Conservation (phyloP, 352 stramenopile genomes). For the Globisporangium abappressorium region DNA sequence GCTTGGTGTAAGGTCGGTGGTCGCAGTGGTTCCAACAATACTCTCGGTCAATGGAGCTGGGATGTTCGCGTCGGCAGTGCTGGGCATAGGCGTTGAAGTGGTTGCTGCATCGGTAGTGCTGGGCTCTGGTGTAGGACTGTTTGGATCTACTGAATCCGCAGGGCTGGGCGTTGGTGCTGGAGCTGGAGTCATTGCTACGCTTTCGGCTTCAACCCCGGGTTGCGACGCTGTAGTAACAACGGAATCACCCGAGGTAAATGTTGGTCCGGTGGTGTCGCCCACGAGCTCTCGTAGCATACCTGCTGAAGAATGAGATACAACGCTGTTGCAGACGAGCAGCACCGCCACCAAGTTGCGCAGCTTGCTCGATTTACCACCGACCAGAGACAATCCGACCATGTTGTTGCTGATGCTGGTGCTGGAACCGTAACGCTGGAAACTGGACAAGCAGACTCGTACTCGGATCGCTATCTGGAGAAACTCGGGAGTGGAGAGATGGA, state of each 20-base stretch:
- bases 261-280: not conserved
- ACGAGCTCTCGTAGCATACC: not conserved
- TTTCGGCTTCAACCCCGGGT: not conserved
- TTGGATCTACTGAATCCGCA: not conserved
- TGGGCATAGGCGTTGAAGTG: no score
- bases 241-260: no score
- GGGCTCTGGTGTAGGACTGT: not conserved
- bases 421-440: not conserved
- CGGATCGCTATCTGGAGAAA: not conserved
- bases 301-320: not conserved
- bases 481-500: not conserved
- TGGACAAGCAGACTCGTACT: not conserved
- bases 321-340: constrained; percentile 1
- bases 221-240: not conserved
- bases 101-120: no score
- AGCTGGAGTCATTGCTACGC: not conserved
- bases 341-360: constrained; percentile 1
- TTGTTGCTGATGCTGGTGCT: not conserved
- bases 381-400: not conserved
- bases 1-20: not conserved
- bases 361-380: not conserved
- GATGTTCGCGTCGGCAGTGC: no score
- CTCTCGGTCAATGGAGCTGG: not conserved
- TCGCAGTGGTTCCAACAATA: not conserved
- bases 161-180: not conserved